A percentile compares a stretch with the other conserved stretches of the same genome.
These are phyloP conservation scores for Xylaria sp. DNA, from an alignment of 2,329 filamentous ascomycete genomes.

Conservation along the genomic window DNA sequence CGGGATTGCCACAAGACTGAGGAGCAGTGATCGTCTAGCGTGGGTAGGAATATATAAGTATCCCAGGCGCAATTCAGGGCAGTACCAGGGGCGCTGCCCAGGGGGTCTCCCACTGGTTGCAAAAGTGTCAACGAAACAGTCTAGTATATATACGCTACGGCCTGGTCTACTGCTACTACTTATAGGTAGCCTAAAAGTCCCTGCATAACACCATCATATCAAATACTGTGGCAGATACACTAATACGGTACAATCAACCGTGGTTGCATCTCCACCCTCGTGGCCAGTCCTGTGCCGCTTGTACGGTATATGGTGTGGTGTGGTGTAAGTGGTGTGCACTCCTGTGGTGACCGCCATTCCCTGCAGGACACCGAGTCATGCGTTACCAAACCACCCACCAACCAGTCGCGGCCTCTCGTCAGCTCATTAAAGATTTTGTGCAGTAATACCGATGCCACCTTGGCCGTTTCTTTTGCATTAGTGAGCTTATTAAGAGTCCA, in stretches of 20 bases:
- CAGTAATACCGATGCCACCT: slow-evolving; percentile 29
- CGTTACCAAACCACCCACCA: slow-evolving; percentile 23
- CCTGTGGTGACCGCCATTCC: slow-evolving; percentile 36
- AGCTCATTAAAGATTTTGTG: slow-evolving; percentile 29
- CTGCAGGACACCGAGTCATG: slow-evolving; percentile 38
- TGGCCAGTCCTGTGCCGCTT: slow-evolving; percentile 5
- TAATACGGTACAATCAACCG: slow-evolving; percentile 23
- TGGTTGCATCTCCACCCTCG: slow-evolving; percentile 33
- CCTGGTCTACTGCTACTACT: neutral
- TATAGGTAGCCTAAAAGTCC: slow-evolving; percentile 25
- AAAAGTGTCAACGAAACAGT: slow-evolving; percentile 5
- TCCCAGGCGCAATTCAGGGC: slow-evolving; percentile 9
- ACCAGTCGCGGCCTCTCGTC: slow-evolving; percentile 23
- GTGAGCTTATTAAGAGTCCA: slow-evolving; percentile 22
- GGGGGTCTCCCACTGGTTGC: neutral
- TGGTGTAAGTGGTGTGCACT: slow-evolving; percentile 14
- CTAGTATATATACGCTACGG: neutral
- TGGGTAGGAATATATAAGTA: slow-evolving; percentile 18
- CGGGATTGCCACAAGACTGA: slow-evolving; percentile 28
- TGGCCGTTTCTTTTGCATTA: slow-evolving; percentile 28
- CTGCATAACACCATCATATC: slow-evolving; percentile 38
- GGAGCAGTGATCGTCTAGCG: slow-evolving; percentile 26
- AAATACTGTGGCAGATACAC: slow-evolving; percentile 29
- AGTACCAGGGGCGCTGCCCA: neutral
- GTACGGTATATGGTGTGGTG: neutral